phyloP scores from a whole-genome alignment of 176 grass and related monocot species.

The Eremochloa ophiuroides region DNA sequence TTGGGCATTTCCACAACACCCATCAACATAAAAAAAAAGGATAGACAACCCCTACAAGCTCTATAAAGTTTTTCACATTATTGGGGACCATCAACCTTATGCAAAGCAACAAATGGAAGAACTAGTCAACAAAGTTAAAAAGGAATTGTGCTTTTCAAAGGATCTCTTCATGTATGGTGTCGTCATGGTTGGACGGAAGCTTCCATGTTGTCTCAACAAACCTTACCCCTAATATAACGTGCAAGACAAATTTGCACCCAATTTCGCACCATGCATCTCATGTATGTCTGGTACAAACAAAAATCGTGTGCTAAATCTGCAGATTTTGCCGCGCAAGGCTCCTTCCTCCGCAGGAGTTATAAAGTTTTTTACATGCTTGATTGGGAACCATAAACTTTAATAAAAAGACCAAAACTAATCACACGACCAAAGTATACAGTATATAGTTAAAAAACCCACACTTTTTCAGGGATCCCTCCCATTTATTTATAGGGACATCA shows the following conservation, averaged over 20 bases:
- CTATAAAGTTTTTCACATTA: too few relatives aligned
- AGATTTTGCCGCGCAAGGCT: too few relatives aligned
- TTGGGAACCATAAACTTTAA: too few relatives aligned
- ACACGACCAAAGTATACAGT: too few relatives aligned
- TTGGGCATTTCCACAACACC: neutral
- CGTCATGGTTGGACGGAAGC: neutral
- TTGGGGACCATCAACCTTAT: too few relatives aligned
- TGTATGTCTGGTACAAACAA: neutral
- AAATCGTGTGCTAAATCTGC: neutral
- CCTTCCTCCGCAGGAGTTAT: too few relatives aligned
- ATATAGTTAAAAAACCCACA: too few relatives aligned
- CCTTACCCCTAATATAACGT: neutral
- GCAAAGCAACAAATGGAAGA: too few relatives aligned
- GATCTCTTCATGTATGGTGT: neutral
- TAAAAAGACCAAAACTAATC: too few relatives aligned
- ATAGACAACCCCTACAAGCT: too few relatives aligned
- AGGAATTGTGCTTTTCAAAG: neutral
- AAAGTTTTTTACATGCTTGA: neutral
- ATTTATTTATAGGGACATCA: neutral
- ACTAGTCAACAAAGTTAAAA: too few relatives aligned
- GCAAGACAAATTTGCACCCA: neutral
- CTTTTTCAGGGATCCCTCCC: neutral
- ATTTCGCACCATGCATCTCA: neutral
- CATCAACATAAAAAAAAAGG: neutral
- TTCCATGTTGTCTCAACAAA: neutral